phyloP scores from a whole-genome alignment of 371 early-diverging fungal genomes.

The Mortierella sp. region DNA sequence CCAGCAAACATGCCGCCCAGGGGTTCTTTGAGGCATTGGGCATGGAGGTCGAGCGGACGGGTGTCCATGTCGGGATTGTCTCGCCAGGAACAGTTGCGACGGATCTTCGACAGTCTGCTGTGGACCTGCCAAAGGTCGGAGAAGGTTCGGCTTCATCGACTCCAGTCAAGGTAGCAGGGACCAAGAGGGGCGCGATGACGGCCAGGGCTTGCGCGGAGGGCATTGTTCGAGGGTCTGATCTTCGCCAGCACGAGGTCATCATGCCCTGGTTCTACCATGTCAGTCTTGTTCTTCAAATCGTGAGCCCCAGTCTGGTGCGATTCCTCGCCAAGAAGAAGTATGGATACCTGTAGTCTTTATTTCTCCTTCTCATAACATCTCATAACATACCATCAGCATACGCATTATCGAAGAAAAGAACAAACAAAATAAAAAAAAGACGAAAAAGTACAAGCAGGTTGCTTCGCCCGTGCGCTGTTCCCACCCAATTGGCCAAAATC shows the following conservation, averaged over 20 bases:
- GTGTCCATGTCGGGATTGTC: conserved; percentile 75
- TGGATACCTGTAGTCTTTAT: conserved; percentile 53
- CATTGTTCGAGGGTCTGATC: conserved; percentile 75
- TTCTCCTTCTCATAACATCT: neutral
- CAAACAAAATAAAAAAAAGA: neutral
- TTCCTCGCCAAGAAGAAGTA: conserved; percentile 77
- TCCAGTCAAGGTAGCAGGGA: conserved; percentile 61
- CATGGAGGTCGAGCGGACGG: conserved; percentile 74
- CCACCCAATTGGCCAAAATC: neutral
- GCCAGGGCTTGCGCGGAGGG: conserved; percentile 70
- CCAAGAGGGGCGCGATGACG: conserved; percentile 72
- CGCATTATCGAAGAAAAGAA: neutral
- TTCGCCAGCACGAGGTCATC: conserved; percentile 67
- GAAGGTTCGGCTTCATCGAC: conserved; percentile 1
- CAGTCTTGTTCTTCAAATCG: conserved; percentile 65
- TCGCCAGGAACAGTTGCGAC: conserved; percentile 88
- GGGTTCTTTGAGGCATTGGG: conserved; percentile 90
- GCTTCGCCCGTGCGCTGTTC: conserved; percentile 11
- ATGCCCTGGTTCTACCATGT: conserved; percentile 74
- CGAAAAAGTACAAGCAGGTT: neutral
- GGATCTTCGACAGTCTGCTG: conserved; percentile 76
- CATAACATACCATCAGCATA: neutral
- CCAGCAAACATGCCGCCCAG: conserved; percentile 86
- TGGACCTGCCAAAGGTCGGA: conserved; percentile 62
- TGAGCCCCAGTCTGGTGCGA: conserved; percentile 76